Percentiles rank a stretch among this genome's conserved stretches.
Conservation (phyloP, 805 yeast genomes). For the Vanderwaltozyma verrucispora region DNA sequence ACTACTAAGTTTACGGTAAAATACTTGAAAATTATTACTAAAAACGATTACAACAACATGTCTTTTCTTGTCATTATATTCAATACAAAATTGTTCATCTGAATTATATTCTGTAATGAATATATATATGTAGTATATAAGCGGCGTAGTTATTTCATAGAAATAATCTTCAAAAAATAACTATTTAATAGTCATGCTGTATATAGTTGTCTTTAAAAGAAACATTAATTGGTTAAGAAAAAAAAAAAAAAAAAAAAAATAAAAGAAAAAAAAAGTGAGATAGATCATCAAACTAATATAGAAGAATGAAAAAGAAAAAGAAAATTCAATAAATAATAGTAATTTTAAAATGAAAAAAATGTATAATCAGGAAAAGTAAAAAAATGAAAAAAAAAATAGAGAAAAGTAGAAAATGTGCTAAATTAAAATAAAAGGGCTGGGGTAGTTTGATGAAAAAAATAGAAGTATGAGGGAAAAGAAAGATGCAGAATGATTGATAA, state of each 20-base stretch:
- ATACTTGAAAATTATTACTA: too few relatives aligned
- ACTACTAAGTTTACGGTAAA: too few relatives aligned
- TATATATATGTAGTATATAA: too few relatives aligned
- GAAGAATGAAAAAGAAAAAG: background rate
- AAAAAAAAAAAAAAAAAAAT: background rate
- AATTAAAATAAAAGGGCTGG: slow-evolving; percentile 1
- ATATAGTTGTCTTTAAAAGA: too few relatives aligned
- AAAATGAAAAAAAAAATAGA: background rate
- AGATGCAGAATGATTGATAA: background rate
- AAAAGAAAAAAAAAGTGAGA: background rate
- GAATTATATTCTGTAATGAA: too few relatives aligned
- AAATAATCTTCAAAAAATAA: too few relatives aligned
- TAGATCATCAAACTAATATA: background rate
- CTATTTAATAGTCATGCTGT: too few relatives aligned
- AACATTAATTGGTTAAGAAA: too few relatives aligned
- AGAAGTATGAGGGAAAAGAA: background rate
- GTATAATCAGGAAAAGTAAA: background rate
- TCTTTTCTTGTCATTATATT: too few relatives aligned
- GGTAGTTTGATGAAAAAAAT: background rate
- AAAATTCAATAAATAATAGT: background rate
- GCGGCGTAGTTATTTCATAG: too few relatives aligned
- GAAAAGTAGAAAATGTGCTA: background rate
- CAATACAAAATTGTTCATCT: too few relatives aligned
- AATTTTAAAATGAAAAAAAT: background rate
- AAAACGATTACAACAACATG: too few relatives aligned